Evolutionary conservation across 495 filamentous ascomycete species (phyloP), one percentile per base, ranked within the genome.

Genomic region (Penicillium antarcticum): DNA sequence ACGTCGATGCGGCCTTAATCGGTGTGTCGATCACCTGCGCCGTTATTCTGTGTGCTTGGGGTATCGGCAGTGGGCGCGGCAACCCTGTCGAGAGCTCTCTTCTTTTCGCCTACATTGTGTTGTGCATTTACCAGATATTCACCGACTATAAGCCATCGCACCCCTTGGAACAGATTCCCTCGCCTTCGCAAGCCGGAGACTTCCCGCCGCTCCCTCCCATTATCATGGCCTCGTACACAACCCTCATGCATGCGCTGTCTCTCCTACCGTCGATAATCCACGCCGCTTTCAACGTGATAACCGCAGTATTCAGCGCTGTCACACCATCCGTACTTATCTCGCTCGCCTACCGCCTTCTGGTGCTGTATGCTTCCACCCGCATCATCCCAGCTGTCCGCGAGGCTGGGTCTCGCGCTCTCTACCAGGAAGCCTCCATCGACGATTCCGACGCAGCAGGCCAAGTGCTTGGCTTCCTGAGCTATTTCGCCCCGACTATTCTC

Each of bases 121-220:
- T 98, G 53, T 97, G 91, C 76, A 87, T 97, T 64, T 98, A 98
- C 68, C 94, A 98, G 68, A 97, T 97, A 62, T 98, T 98, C 71
- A 98, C 94, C 37, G 94, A 98, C 65, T 98, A 97, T 70, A 81
- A 90, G 57, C 91, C 91, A 8, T 90, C 87, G 4, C 64, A 80
- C 12, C 78, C 79, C 1, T 68, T 80, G 26, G 80, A 81, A 16
- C 77, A 80, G 8, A 74, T 79, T 10, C 72, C 76, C 21, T 71
- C 73, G 14, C 77, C 82, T 33, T 54, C 76, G 5, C 75, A 85
- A 49, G 71, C 71, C 9, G 87, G 89, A 46, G 92, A 95, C 26
- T 94, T 98, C 46, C 94, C 94, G 4, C 94, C 94, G 5, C 80
- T 98, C 6, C 94, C 94, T 2, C 94, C 94, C 0, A 91, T 97